Conservation (phyloP, 768 basidiomycete genomes). For the Pleurotus salmoneostramineus region DNA sequence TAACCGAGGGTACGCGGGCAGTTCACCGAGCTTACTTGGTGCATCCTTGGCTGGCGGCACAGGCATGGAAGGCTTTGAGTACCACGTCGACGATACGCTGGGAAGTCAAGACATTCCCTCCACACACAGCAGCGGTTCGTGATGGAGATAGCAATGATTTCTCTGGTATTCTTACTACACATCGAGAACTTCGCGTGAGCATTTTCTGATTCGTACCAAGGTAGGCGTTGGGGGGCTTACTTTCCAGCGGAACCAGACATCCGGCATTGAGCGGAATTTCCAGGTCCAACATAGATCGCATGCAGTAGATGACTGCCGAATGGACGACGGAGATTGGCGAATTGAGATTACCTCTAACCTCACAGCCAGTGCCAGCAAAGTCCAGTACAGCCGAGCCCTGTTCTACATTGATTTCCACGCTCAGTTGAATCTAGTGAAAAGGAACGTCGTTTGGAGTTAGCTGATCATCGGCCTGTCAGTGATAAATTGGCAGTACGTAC, state of each 20-base stretch:
- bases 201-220: background rate
- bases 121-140: slow-evolving; percentile 86
- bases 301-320: slow-evolving; percentile 86
- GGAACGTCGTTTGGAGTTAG: background rate
- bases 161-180: slow-evolving; percentile 71
- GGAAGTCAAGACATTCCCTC: slow-evolving; percentile 87
- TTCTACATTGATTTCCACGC: slow-evolving; percentile 70
- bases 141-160: slow-evolving; percentile 79
- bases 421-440: slow-evolving; percentile 57
- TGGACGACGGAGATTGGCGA: slow-evolving; percentile 83
- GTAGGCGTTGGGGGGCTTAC: slow-evolving; percentile 32
- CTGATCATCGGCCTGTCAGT: background rate
- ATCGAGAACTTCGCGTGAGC: slow-evolving; percentile 10
- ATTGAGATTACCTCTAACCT: slow-evolving; percentile 84
- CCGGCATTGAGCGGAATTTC: slow-evolving; percentile 95
- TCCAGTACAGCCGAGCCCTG: slow-evolving; percentile 81
- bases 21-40: slow-evolving; percentile 57
- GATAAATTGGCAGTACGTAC: slow-evolving; percentile 32
- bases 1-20: slow-evolving; percentile 5
- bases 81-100: slow-evolving; percentile 96
- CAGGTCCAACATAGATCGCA: slow-evolving; percentile 79
- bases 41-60: slow-evolving; percentile 90
- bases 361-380: slow-evolving; percentile 79
- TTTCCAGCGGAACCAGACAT: slow-evolving; percentile 81
- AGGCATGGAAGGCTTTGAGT: slow-evolving; percentile 87